Conservation (phyloP, 306 rosid species). For the Sicyos baderoa region DNA sequence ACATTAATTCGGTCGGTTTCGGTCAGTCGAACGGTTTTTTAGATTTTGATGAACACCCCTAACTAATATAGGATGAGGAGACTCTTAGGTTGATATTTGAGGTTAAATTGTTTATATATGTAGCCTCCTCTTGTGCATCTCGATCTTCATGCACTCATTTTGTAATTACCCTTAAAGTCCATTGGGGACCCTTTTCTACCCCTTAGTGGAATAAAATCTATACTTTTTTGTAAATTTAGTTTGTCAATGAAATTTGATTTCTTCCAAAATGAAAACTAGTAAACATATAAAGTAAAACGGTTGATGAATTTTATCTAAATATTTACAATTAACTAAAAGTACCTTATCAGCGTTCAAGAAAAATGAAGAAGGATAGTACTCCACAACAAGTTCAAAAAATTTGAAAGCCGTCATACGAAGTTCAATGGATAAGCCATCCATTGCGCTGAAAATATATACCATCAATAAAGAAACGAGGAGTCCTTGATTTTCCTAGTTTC, state of each 20-base stretch:
- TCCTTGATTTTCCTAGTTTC: slow-evolving; percentile 64
- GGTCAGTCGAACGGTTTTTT: too few relatives aligned
- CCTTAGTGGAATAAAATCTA: neutral
- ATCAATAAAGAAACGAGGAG: slow-evolving; percentile 54
- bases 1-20: too few relatives aligned
- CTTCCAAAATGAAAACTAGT: slow-evolving; percentile 6
- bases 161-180: neutral
- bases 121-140: neutral
- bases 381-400: slow-evolving; percentile 63
- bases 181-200: neutral
- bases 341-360: slow-evolving; percentile 73
- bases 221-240: neutral
- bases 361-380: slow-evolving; percentile 58
- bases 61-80: neutral
- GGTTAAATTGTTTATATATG: neutral
- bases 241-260: neutral
- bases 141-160: neutral
- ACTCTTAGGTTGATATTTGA: neutral
- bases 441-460: slow-evolving; percentile 77
- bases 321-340: slow-evolving; percentile 18
- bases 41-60: too few relatives aligned
- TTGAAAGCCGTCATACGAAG: slow-evolving; percentile 75
- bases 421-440: slow-evolving; percentile 65
- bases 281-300: slow-evolving; percentile 5
- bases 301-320: slow-evolving; percentile 1